These are phyloP conservation scores for Lepidium campestre DNA, from an alignment of 441 rosid species.

Conservation along the genomic window DNA sequence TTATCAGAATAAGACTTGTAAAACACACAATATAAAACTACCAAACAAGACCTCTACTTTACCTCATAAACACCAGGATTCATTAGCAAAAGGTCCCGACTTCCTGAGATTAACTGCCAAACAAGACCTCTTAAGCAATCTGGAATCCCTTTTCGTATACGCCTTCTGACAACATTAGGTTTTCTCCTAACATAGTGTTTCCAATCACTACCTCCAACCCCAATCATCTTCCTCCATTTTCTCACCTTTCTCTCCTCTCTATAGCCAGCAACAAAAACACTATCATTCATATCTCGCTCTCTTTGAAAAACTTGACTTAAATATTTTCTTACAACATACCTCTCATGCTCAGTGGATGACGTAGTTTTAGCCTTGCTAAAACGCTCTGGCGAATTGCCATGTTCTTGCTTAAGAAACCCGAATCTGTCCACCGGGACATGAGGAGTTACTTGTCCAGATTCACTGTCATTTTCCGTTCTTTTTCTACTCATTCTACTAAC, in stretches of 20 bases:
- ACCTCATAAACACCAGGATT: slow-evolving; percentile 96
- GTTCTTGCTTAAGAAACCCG: slow-evolving; percentile 73
- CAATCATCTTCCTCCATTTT: slow-evolving; percentile 99
- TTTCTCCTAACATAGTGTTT: slow-evolving; percentile 84
- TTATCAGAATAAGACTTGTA: neutral
- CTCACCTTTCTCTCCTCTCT: slow-evolving; percentile 82
- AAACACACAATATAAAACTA: neutral
- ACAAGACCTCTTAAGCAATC: slow-evolving; percentile 97
- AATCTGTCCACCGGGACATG: slow-evolving; percentile 58
- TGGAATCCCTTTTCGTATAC: slow-evolving; percentile 86
- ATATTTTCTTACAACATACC: slow-evolving; percentile 27
- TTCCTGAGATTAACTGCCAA: slow-evolving; percentile 97
- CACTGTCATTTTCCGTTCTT: slow-evolving; percentile 50
- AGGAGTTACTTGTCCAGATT: slow-evolving; percentile 55
- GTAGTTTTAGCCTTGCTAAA: slow-evolving; percentile 25
- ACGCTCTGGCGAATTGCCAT: slow-evolving; percentile 38
- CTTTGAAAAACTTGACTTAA: neutral
- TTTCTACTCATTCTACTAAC: slow-evolving; percentile 58
- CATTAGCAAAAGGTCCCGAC: slow-evolving; percentile 90
- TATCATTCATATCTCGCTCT: neutral
- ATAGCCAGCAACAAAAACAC: slow-evolving; percentile 9
- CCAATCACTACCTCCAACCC: slow-evolving; percentile 97
- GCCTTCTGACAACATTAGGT: slow-evolving; percentile 79
- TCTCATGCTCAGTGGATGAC: slow-evolving; percentile 43
- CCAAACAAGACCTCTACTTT: neutral